phyloP scores from a whole-genome alignment of 208 protist genomes.

The Leishmania gerbilli region DNA sequence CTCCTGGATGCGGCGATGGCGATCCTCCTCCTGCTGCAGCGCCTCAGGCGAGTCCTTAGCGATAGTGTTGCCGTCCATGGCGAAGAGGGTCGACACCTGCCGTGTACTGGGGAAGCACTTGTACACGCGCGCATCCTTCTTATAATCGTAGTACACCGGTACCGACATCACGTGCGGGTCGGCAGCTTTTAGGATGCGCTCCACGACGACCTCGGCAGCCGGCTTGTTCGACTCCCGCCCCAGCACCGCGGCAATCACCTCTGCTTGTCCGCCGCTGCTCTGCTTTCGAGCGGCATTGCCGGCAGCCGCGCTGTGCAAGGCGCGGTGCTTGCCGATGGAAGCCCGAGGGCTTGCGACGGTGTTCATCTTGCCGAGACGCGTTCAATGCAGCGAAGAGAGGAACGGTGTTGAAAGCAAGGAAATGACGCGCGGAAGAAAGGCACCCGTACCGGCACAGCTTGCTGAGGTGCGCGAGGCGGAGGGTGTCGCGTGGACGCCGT shows the following conservation, averaged over 20 bases:
- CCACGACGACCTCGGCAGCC: constrained; percentile 69
- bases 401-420: not conserved
- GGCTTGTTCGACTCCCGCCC: constrained; percentile 32
- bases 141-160: constrained; percentile 94
- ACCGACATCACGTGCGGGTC: constrained; percentile 92
- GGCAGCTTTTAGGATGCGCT: constrained; percentile 93
- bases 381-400: not conserved
- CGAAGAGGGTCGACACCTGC: constrained; percentile 85
- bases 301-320: not conserved
- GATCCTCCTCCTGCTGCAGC: constrained; percentile 89
- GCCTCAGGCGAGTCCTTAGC: constrained; percentile 86
- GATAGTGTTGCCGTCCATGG: constrained; percentile 83
- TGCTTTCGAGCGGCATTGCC: constrained; percentile 26
- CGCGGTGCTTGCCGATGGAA: constrained; percentile 18
- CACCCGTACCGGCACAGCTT: not conserved
- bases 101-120: constrained; percentile 90
- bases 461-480: not conserved
- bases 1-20: constrained; percentile 66
- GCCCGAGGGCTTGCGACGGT: constrained; percentile 9
- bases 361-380: constrained; percentile 12
- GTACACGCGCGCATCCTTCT: constrained; percentile 91
- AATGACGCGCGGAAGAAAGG: not conserved
- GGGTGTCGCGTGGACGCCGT: not conserved
- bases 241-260: constrained; percentile 9
- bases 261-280: constrained; percentile 22